Conservation (phyloP, 2,329 filamentous ascomycete genomes). For the Penicillium olsonii region DNA sequence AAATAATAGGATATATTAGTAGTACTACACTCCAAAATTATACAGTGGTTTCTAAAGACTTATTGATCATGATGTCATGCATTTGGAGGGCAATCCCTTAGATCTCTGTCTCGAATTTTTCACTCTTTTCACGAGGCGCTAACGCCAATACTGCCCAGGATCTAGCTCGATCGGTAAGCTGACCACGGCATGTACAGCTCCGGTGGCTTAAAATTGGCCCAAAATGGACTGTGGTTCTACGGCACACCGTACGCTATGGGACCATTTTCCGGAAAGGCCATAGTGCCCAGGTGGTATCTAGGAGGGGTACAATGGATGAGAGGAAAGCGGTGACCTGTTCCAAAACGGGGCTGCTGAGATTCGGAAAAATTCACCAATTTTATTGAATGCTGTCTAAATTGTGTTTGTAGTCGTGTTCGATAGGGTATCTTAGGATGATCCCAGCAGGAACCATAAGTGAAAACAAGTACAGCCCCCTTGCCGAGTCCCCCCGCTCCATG, state of each 20-base stretch:
- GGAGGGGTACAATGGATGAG: neutral
- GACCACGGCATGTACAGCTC: neutral
- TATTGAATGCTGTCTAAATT: neutral
- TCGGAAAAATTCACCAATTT: neutral
- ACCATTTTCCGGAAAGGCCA: neutral
- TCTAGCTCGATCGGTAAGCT: neutral
- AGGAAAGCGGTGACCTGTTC: neutral
- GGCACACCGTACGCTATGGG: neutral
- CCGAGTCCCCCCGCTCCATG: conserved; percentile 8
- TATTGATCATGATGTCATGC: conserved; percentile 7
- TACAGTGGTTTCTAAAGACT: neutral
- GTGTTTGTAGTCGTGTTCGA: conserved; percentile 4
- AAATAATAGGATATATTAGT: neutral
- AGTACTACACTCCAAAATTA: neutral
- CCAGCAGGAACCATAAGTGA: conserved; percentile 8
- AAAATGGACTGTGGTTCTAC: neutral
- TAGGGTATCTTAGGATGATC: conserved; percentile 9
- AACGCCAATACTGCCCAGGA: neutral
- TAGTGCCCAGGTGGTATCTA: neutral
- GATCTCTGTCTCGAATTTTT: neutral
- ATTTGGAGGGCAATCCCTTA: neutral
- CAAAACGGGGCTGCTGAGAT: neutral
- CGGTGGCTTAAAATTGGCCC: neutral
- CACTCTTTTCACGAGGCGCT: neutral
- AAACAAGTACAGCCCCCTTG: conserved; percentile 5